Evolutionary conservation across 2,329 filamentous ascomycete species (phyloP).

Genomic region (Grosmannia huntii): DNA sequence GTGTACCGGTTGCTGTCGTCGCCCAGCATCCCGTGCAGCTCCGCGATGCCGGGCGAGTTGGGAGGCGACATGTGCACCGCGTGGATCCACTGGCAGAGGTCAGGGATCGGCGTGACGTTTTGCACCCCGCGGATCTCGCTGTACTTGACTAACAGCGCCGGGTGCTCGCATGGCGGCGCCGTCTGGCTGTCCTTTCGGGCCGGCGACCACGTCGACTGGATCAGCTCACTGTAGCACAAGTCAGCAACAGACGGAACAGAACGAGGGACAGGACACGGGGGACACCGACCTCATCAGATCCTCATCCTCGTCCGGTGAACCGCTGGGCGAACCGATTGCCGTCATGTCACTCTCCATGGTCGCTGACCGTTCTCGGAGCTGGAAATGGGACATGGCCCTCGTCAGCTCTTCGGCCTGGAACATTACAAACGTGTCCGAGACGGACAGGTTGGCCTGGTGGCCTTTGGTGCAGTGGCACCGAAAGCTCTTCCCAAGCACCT

Average conservation of each 20-base stretch:
- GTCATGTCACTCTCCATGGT: slow-evolving; percentile 8
- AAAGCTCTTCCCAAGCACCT: slow-evolving; percentile 9
- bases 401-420: slow-evolving; percentile 5
- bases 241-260: neutral
- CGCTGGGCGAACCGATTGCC: neutral
- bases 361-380: slow-evolving; percentile 1
- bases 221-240: slow-evolving; percentile 3
- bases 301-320: slow-evolving; percentile 3
- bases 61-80: slow-evolving; percentile 6
- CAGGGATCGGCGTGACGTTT: slow-evolving; percentile 9
- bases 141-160: slow-evolving; percentile 10
- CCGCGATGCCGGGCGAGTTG: slow-evolving; percentile 3
- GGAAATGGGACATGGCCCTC: slow-evolving; percentile 2
- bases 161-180: slow-evolving; percentile 3
- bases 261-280: too few relatives aligned
- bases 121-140: slow-evolving; percentile 9
- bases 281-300: slow-evolving; percentile 3
- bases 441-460: slow-evolving; percentile 11
- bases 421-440: slow-evolving; percentile 10
- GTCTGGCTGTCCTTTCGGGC: slow-evolving; percentile 4
- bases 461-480: slow-evolving; percentile 7
- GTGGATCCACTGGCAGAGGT: slow-evolving; percentile 11
- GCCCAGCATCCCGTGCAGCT: slow-evolving; percentile 9
- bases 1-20: slow-evolving; percentile 7
- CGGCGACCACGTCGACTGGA: slow-evolving; percentile 7